Percentiles rank a stretch among this genome's conserved stretches.
Conservation (phyloP, 306 rosid genomes). For the Acacia confusa region DNA sequence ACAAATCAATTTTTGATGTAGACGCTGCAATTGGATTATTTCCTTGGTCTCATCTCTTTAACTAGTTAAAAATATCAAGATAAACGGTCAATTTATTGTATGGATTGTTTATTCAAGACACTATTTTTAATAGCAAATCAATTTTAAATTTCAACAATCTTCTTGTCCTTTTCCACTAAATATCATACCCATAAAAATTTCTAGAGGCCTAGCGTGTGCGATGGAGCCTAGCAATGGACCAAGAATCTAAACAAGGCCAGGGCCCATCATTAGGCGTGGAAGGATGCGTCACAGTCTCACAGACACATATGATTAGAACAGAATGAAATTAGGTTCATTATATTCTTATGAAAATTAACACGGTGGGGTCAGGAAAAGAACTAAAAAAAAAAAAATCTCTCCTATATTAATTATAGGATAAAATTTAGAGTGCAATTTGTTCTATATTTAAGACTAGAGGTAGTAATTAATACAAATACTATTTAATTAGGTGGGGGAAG, state of each 20-base stretch:
- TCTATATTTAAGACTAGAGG: too few relatives aligned
- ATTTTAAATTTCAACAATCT: background rate
- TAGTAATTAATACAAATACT: background rate
- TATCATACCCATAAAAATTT: background rate
- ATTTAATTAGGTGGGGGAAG: background rate
- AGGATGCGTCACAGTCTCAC: background rate
- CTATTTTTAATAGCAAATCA: background rate
- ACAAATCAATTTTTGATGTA: background rate
- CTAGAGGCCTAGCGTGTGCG: background rate
- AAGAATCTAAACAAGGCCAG: background rate
- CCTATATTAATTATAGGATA: too few relatives aligned
- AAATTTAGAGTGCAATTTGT: too few relatives aligned
- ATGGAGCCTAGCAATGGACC: background rate
- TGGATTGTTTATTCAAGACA: background rate
- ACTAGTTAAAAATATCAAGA: background rate
- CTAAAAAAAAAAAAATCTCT: too few relatives aligned
- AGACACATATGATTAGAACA: background rate
- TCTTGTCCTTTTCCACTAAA: background rate
- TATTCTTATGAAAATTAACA: background rate
- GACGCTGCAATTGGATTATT: background rate
- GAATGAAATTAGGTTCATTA: background rate
- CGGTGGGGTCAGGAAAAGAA: background rate
- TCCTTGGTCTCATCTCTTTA: background rate
- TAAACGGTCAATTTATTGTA: background rate
- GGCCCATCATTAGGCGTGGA: slow-evolving; percentile 28